Conservation (phyloP, 495 filamentous ascomycete genomes). For the Podospora didyma region DNA sequence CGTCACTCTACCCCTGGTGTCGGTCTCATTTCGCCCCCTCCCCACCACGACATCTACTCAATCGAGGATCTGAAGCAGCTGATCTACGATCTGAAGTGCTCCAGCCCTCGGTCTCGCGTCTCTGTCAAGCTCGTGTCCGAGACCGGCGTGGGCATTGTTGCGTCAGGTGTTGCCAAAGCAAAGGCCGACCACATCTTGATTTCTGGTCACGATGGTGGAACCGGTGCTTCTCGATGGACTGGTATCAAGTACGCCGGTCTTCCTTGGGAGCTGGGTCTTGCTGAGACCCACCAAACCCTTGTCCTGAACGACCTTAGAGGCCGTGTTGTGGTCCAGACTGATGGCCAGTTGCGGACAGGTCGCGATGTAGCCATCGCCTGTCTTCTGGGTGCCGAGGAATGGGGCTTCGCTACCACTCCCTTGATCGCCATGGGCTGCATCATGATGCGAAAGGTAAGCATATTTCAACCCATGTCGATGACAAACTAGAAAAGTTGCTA, state of each 20-base stretch:
- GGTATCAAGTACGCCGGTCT: constrained; percentile 99
- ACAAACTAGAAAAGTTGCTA: constrained; percentile 16
- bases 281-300: constrained; percentile 98
- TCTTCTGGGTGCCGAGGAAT: constrained; percentile 95
- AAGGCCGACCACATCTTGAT: constrained; percentile 98
- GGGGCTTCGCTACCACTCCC: constrained; percentile 96
- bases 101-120: constrained; percentile 90
- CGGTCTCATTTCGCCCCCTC: constrained; percentile 96
- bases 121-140: constrained; percentile 99
- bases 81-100: constrained; percentile 98
- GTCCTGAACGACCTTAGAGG: constrained; percentile 97
- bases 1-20: constrained; percentile 98
- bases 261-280: constrained; percentile 96
- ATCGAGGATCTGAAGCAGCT: constrained; percentile 99
- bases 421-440: constrained; percentile 98
- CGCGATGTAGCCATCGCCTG: constrained; percentile 96
- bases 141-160: constrained; percentile 96
- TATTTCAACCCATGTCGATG: constrained; percentile 5
- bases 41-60: constrained; percentile 98
- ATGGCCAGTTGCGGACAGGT: constrained; percentile 92
- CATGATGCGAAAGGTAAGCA: constrained; percentile 70
- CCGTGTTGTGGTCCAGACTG: constrained; percentile 95
- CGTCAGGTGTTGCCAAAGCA: constrained; percentile 96
- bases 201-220: constrained; percentile 97
- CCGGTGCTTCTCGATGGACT: constrained; percentile 97